Conservation (phyloP, 1,284 basidiomycete species). For the Irpex sp. region DNA sequence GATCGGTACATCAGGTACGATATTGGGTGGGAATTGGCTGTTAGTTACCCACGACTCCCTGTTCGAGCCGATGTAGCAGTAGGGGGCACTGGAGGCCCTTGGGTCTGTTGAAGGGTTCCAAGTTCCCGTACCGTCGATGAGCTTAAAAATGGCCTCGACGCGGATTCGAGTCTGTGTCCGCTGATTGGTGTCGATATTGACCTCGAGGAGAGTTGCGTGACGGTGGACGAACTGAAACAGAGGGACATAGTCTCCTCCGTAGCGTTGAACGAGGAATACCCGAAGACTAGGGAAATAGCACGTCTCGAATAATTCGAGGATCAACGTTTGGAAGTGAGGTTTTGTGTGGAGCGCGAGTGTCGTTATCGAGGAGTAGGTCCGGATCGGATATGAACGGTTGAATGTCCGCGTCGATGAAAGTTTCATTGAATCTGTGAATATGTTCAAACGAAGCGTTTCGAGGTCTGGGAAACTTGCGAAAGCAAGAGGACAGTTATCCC, state of each 20-base stretch:
- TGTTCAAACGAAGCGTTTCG: too few relatives aligned
- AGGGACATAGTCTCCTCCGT: neutral
- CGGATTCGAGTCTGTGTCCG: neutral
- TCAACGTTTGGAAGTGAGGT: neutral
- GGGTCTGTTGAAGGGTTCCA: neutral
- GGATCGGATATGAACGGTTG: too few relatives aligned
- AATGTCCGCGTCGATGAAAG: too few relatives aligned
- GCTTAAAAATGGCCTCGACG: conserved; percentile 7
- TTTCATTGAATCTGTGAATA: too few relatives aligned
- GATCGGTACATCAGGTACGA: neutral
- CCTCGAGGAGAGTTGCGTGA: conserved; percentile 10
- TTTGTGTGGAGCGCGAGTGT: too few relatives aligned
- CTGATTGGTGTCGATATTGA: neutral
- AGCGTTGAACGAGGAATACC: conserved; percentile 1
- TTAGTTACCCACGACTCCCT: neutral
- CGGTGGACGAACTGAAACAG: conserved; percentile 10
- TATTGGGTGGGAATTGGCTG: neutral
- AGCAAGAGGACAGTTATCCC: too few relatives aligned
- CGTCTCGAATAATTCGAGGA: neutral
- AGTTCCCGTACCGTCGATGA: conserved; percentile 11
- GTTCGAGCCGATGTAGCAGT: neutral
- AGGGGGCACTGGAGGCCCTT: neutral
- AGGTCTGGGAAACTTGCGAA: too few relatives aligned
- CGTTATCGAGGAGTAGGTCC: too few relatives aligned
- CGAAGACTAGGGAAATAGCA: conserved; percentile 8